Conservation (phyloP, 192 early-diverging fungal species). For the Coemansia sp. region DNA sequence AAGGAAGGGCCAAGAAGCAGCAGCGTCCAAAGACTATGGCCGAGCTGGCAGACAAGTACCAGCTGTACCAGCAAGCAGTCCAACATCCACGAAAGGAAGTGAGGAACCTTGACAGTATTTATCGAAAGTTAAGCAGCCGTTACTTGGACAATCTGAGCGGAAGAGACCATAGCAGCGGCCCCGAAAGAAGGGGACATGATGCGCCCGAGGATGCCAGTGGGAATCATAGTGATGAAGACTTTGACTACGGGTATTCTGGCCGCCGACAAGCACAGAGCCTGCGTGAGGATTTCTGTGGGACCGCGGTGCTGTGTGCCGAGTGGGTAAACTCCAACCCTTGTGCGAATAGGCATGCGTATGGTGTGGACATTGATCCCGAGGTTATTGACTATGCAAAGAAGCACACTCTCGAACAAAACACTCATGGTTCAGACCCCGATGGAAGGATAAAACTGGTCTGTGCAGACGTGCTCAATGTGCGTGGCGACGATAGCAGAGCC, state of each 20-base stretch:
- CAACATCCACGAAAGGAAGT: constrained; percentile 51
- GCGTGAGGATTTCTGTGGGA: constrained; percentile 59
- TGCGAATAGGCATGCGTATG: constrained; percentile 28
- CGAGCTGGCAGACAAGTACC: constrained; percentile 44
- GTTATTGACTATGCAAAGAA: constrained; percentile 46
- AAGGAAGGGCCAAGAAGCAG: constrained; percentile 1
- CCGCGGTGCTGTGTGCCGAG: constrained; percentile 51
- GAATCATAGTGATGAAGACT: not conserved
- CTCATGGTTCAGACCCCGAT: not conserved
- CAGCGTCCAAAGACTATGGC: constrained; percentile 34
- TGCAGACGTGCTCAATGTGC: constrained; percentile 20
- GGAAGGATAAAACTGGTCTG: constrained; percentile 12
- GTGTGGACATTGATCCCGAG: constrained; percentile 51
- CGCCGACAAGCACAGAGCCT: constrained; percentile 27
- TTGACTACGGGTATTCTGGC: not conserved
- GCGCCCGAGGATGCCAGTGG: not conserved
- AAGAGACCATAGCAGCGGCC: not conserved
- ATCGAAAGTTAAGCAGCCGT: constrained; percentile 15
- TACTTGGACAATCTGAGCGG: not conserved
- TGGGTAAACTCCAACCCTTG: constrained; percentile 24
- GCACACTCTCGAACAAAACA: constrained; percentile 9
- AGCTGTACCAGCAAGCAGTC: constrained; percentile 46
- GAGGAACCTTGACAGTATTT: constrained; percentile 32
- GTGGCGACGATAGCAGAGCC: not conserved
- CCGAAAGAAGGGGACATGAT: not conserved